These are phyloP conservation scores for Umbelopsis ramanniana DNA, from an alignment of 192 early-diverging fungal genomes.

Conservation along the genomic window DNA sequence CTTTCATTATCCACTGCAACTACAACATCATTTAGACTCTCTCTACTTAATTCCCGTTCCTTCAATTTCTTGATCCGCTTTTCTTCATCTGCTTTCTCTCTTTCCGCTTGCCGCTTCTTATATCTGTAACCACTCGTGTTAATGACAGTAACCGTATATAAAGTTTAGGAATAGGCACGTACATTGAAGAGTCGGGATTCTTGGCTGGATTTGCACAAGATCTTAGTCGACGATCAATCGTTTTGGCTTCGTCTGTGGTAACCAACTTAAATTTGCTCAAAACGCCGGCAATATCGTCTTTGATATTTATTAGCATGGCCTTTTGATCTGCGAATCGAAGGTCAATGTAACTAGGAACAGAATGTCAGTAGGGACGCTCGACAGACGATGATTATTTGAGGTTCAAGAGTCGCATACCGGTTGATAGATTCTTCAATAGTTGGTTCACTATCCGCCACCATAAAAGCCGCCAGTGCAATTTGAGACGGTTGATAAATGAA, in stretches of 20 bases:
- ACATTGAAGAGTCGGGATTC: constrained; percentile 69
- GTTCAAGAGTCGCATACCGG: not conserved
- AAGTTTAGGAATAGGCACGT: constrained; percentile 17
- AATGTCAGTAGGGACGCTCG: not conserved
- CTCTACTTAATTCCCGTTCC: constrained; percentile 8
- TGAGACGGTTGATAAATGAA: constrained; percentile 80
- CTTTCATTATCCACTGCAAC: not conserved
- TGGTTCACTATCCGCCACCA: constrained; percentile 60
- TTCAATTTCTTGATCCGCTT: constrained; percentile 26
- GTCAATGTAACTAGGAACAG: constrained; percentile 39
- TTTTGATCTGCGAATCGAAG: constrained; percentile 46
- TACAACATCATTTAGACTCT: constrained; percentile 12
- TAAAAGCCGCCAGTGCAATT: constrained; percentile 70
- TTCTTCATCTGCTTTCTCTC: constrained; percentile 22
- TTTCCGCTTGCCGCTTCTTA: constrained; percentile 29
- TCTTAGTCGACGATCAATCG: constrained; percentile 66
- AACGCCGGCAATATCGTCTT: constrained; percentile 54
- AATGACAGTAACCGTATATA: not conserved
- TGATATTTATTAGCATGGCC: constrained; percentile 49
- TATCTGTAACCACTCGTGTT: constrained; percentile 11
- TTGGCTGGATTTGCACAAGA: constrained; percentile 76
- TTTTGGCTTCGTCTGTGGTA: constrained; percentile 53
- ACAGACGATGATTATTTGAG: not conserved
- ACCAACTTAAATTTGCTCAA: constrained; percentile 47
- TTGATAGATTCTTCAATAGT: constrained; percentile 42